These are phyloP conservation scores for Oryza punctata DNA, from an alignment of 176 grass and related monocot species.

Conservation along the genomic window DNA sequence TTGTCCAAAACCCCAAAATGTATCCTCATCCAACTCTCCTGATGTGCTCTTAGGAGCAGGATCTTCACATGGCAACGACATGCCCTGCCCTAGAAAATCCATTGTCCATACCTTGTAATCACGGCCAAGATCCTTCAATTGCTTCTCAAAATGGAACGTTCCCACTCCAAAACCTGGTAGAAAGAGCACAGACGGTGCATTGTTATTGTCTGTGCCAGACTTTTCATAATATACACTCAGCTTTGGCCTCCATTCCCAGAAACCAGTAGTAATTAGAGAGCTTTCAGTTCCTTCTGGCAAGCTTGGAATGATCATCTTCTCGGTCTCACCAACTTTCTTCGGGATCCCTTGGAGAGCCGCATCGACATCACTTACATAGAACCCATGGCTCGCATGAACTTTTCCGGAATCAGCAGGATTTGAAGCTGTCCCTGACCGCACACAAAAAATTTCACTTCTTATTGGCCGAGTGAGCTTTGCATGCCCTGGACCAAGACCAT, in stretches of 20 bases:
- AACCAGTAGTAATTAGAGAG: slow-evolving; percentile 72
- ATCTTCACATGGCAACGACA: slow-evolving; percentile 81
- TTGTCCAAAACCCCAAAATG: slow-evolving; percentile 86
- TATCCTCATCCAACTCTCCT: slow-evolving; percentile 7
- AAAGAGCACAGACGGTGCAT: slow-evolving; percentile 83
- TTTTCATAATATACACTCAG: slow-evolving; percentile 86
- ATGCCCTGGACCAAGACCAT: slow-evolving; percentile 25
- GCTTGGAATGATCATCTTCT: slow-evolving; percentile 67
- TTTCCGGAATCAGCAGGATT: slow-evolving; percentile 29
- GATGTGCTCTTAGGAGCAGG: slow-evolving; percentile 56
- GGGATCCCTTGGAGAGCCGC: slow-evolving; percentile 49
- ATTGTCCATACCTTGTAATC: slow-evolving; percentile 92
- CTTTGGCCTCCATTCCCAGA: slow-evolving; percentile 95
- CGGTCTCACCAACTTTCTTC: slow-evolving; percentile 33
- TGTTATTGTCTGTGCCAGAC: slow-evolving; percentile 64
- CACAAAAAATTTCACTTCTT: slow-evolving; percentile 45
- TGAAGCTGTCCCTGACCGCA: slow-evolving; percentile 25
- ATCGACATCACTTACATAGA: slow-evolving; percentile 46
- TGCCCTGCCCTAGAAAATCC: slow-evolving; percentile 95
- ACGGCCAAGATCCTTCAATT: slow-evolving; percentile 76
- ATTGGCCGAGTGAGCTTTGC: slow-evolving; percentile 25
- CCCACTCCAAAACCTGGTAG: slow-evolving; percentile 92
- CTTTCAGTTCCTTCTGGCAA: slow-evolving; percentile 54
- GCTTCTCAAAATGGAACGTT: slow-evolving; percentile 92
- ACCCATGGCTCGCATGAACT: slow-evolving; percentile 34